Evolutionary conservation across 2,329 filamentous ascomycete species (phyloP), one percentile per base, ranked within the genome.

Genomic region (Lachnellula hyalina): DNA sequence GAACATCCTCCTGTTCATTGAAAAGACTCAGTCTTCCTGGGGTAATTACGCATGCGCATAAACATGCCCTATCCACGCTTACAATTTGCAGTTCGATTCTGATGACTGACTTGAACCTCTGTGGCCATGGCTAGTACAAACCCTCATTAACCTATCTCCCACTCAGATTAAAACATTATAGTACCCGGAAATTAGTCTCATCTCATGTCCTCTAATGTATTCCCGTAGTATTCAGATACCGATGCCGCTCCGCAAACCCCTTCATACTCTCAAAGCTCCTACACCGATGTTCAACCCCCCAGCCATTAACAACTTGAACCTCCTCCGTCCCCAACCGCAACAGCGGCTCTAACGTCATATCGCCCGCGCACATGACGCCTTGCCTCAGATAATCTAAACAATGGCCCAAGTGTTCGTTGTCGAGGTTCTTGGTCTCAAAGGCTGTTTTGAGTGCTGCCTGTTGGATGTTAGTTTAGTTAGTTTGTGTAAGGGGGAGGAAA

Each of bases 371-470:
- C 59, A 59, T 59, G 17, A 55, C 40, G 3, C 48, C 59, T 44
- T 61, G 59, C 2, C 57, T 49, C 19, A 61, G 47, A 47, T 61
- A 61, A 40, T 61, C 59, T 17, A 59, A 59, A 38, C 59, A 59
- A 35, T 61, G 57, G 35, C 21, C 45, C 11, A 59, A 46, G 44
- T 56, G 56, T 42, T 25, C 25, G 44, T 17, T 15, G 8, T 46
- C 15, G 19, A 14, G 21, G 44, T 15, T 8, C 4, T 3, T 3
- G 23, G 44, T 4, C 4, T 53, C 51, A 34, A 59, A 58, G n/a
- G 56, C 56, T 25, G 56, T 44, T 47, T 58, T 55, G 7, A 58
- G 44, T 34, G 49, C 46, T 17, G 55, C 55, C 55, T 57, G 14
- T 6, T 17, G 28, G 19, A 9, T 11, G 2, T 32, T 25, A n/a